Base-by-base conservation (phyloP, 805 yeast genomes). In the Brettanomyces nanus region DNA sequence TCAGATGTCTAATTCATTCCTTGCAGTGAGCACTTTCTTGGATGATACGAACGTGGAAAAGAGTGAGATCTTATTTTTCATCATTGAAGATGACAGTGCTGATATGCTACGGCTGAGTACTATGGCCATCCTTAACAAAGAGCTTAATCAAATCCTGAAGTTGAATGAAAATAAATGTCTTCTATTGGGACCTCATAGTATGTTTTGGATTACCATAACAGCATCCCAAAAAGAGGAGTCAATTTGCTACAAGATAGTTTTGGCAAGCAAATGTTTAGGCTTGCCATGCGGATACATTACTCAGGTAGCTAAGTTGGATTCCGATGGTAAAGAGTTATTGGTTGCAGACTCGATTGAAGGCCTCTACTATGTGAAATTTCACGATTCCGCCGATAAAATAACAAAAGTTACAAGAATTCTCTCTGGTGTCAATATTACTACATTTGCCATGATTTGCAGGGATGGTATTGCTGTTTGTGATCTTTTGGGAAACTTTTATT, bases 341-440 rank as follows among this genome's bases (percentile, higher is more conserved):
- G 36, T 48, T 10, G 48, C 45, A 1, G 56, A 53, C 35, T 37
- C 53, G 3, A 52, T 48, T 31, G 31, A 35, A n/a, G 58, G 59
- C 1, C 13, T 53, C 4, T 42, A 44, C 27, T 26, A 34, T 10
- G 14, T 44, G 3, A 38, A 28, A 11, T 19, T 49, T 7, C 45
- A 42, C 29, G 19, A 4, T 1, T 19, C 19, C 11, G 28, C 36
- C 10, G 32, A 42, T 19, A 28, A 29, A 18, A 11, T 41, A 9
- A 23, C 26, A 1, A 18, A 33, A n/a, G 31, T 27, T 5, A 22
- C 14, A 3, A 20, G 19, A 13, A 4, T 45, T 2, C 5, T 37
- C 5, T 19, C 28, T 11, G 20, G 27, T 6, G 23, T 40, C 6
- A 20, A 42, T n/a, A 39, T 41, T 4, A 39, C 46, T 6, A 36